Evolutionary conservation across 2,329 filamentous ascomycete species (phyloP).

Genomic region (Acrocalymma vagum): DNA sequence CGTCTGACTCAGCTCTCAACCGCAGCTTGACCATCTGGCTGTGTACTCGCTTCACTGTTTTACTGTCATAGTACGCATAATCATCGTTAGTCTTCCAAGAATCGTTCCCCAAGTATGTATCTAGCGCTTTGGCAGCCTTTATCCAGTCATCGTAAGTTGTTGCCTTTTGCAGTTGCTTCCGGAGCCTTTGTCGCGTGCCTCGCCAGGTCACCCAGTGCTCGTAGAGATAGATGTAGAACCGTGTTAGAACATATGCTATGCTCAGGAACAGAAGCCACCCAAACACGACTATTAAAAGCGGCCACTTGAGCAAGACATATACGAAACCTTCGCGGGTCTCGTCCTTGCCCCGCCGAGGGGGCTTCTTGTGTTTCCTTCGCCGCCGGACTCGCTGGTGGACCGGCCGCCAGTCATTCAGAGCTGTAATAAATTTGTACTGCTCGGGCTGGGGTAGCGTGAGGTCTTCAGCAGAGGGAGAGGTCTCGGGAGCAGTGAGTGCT

Average conservation of each 20-base stretch:
- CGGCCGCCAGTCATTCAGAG: conserved; percentile 95
- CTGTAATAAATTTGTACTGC: conserved; percentile 74
- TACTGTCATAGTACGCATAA: conserved; percentile 84
- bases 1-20: conserved; percentile 62
- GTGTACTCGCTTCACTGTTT: conserved; percentile 80
- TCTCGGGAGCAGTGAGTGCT: conserved; percentile 83
- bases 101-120: conserved; percentile 81
- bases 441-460: conserved; percentile 53
- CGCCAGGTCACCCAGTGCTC: conserved; percentile 93
- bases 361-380: conserved; percentile 47
- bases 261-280: conserved; percentile 82
- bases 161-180: conserved; percentile 75
- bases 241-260: conserved; percentile 78
- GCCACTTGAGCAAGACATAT: conserved; percentile 91
- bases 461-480: conserved; percentile 70
- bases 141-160: conserved; percentile 87
- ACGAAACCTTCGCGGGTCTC: conserved; percentile 95
- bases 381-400: conserved; percentile 75
- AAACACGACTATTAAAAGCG: conserved; percentile 80
- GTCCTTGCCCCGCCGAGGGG: conserved; percentile 69
- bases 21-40: conserved; percentile 76
- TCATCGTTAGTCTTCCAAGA: conserved; percentile 79
- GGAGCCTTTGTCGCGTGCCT: conserved; percentile 75
- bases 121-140: conserved; percentile 77
- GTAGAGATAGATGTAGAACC: conserved; percentile 90